Conservation (phyloP, 1,139 yeast species). For the Suhomyces bokatorum region DNA sequence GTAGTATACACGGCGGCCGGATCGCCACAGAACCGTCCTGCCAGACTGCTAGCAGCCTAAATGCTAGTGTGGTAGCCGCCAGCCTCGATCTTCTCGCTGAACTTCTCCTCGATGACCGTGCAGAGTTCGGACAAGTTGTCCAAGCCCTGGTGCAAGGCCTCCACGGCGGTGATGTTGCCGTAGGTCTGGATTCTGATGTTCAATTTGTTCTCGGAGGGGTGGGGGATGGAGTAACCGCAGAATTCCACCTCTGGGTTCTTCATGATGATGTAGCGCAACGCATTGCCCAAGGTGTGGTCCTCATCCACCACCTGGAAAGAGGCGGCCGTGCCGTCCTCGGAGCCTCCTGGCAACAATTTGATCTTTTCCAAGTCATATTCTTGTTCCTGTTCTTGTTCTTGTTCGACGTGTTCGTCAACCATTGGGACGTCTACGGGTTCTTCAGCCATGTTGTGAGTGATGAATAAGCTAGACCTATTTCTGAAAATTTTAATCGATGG, state of each 20-base stretch:
- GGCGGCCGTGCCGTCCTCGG: slow-evolving; percentile 93
- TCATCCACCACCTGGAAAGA: slow-evolving; percentile 91
- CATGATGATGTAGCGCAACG: slow-evolving; percentile 91
- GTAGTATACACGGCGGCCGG: slow-evolving; percentile 10
- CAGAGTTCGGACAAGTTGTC: slow-evolving; percentile 84
- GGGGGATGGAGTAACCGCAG: slow-evolving; percentile 98
- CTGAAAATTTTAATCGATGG: slow-evolving; percentile 13
- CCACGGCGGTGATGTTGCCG: slow-evolving; percentile 84
- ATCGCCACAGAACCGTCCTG: slow-evolving; percentile 1
- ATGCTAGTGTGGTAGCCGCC: slow-evolving; percentile 42
- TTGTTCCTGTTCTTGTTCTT: slow-evolving; percentile 31
- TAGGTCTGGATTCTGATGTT: slow-evolving; percentile 94
- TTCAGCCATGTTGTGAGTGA: slow-evolving; percentile 21
- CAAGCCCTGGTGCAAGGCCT: slow-evolving; percentile 89
- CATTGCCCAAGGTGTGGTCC: slow-evolving; percentile 94
- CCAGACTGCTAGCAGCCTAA: slow-evolving; percentile 4
- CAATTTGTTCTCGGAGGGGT: slow-evolving; percentile 90
- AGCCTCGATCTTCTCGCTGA: slow-evolving; percentile 60
- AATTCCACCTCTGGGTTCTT: slow-evolving; percentile 97
- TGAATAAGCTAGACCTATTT: slow-evolving; percentile 2
- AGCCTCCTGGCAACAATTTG: slow-evolving; percentile 77
- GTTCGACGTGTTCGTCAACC: slow-evolving; percentile 22
- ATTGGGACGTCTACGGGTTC: slow-evolving; percentile 27
- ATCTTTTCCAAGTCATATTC: slow-evolving; percentile 54
- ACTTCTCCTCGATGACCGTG: slow-evolving; percentile 76